Evolutionary conservation across 2,329 filamentous ascomycete species (phyloP).

Genomic region (Fonsecaea pedrosoi): DNA sequence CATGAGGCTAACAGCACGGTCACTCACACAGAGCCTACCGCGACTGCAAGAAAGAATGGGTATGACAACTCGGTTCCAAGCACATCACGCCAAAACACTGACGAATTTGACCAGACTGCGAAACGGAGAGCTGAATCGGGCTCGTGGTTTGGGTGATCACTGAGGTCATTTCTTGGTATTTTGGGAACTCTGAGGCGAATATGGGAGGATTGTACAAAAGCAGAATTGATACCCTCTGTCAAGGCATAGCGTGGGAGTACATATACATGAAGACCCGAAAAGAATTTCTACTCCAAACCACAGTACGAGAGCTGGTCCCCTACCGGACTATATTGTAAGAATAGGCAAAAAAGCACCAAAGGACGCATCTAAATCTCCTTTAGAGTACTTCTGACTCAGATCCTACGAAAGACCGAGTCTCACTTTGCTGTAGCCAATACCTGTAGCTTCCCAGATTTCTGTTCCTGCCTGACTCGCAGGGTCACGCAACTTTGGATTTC

Average conservation of each 20-base stretch:
- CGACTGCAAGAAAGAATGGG: constrained; percentile 95
- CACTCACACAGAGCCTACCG: constrained; percentile 74
- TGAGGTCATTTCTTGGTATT: background rate
- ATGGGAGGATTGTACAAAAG: constrained; percentile 17
- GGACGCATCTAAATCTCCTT: background rate
- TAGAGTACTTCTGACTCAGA: background rate
- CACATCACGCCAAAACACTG: background rate
- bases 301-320: background rate
- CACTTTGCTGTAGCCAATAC: background rate
- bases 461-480: background rate
- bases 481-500: background rate
- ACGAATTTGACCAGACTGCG: constrained; percentile 24
- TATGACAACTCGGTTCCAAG: constrained; percentile 55
- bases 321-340: constrained; percentile 1
- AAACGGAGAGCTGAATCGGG: constrained; percentile 32
- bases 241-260: constrained; percentile 24
- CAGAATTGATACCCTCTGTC: constrained; percentile 14
- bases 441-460: background rate
- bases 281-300: background rate
- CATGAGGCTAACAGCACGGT: constrained; percentile 14
- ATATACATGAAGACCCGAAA: background rate
- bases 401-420: background rate
- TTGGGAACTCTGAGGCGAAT: background rate
- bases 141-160: constrained; percentile 26
- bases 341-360: background rate